Conservation (phyloP, 176 grass and related monocot species). For the Musa beccarii region DNA sequence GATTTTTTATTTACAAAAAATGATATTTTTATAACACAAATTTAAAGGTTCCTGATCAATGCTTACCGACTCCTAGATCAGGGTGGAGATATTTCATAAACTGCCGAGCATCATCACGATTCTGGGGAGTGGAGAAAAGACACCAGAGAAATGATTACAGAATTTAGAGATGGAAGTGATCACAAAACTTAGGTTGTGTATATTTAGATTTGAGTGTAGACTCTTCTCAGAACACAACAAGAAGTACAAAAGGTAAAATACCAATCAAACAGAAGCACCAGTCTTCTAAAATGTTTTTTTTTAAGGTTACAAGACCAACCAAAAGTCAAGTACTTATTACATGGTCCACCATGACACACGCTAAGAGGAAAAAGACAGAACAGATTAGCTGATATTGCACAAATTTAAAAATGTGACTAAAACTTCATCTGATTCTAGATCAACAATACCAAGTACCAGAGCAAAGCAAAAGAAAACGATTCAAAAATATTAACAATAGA, state of each 20-base stretch:
- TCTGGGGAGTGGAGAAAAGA: conserved; percentile 39
- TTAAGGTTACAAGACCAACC: too few species aligned
- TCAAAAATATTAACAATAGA: background rate
- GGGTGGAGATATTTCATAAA: conserved; percentile 98
- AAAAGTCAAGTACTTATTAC: too few species aligned
- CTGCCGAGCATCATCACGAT: conserved; percentile 82
- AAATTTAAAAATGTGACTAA: too few species aligned
- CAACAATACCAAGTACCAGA: background rate
- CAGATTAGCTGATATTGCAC: too few species aligned
- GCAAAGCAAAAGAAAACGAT: background rate
- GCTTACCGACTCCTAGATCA: conserved; percentile 92
- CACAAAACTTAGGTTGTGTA: background rate
- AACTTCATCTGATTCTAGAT: background rate
- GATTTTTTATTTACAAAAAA: conserved; percentile 20
- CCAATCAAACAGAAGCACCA: too few species aligned
- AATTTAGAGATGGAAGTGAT: background rate
- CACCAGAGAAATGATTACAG: conserved; percentile 4
- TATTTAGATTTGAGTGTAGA: too few species aligned
- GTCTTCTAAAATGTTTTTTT: too few species aligned
- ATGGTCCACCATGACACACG: too few species aligned
- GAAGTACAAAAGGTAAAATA: too few species aligned
- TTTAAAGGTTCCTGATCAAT: conserved; percentile 4
- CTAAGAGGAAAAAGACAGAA: too few species aligned
- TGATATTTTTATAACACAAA: background rate
- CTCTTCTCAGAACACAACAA: too few species aligned